phyloP scores from a whole-genome alignment of 2,329 filamentous ascomycete species.

The Dactylellina parvicollis region DNA sequence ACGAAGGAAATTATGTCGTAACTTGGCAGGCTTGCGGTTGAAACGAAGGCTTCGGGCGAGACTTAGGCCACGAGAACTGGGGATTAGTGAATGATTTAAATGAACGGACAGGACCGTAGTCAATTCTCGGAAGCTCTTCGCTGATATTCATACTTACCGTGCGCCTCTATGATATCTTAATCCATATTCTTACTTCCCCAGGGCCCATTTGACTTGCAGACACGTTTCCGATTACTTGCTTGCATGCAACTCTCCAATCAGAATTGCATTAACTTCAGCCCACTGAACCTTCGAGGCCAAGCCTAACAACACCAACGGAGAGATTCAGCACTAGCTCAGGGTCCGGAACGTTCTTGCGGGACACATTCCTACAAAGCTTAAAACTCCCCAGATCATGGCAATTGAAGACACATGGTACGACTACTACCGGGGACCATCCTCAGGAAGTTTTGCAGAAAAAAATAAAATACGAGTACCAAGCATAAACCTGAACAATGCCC shows the following conservation, averaged over 20 bases:
- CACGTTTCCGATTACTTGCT: background rate
- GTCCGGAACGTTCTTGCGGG: constrained; percentile 33
- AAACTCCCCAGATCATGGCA: constrained; percentile 31
- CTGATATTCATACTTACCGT: constrained; percentile 3
- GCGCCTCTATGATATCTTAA: constrained; percentile 2
- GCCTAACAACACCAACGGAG: constrained; percentile 11
- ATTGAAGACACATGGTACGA: constrained; percentile 51
- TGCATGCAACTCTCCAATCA: constrained; percentile 18
- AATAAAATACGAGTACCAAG: constrained; percentile 2
- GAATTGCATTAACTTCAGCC: background rate
- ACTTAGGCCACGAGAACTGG: background rate
- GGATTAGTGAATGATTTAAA: constrained; percentile 29
- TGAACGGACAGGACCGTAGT: constrained; percentile 34
- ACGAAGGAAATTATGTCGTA: background rate
- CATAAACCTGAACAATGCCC: constrained; percentile 13
- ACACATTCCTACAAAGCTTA: constrained; percentile 7
- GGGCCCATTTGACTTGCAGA: background rate
- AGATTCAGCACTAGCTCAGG: background rate
- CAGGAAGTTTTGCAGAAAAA: constrained; percentile 34
- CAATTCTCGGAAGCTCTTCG: constrained; percentile 7
- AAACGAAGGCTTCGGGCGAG: background rate
- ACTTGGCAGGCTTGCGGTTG: background rate
- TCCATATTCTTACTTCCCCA: background rate
- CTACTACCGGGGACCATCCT: constrained; percentile 45
- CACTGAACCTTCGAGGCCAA: background rate